Conservation (phyloP, 192 early-diverging fungal genomes). For the Allomyces arbusculus region DNA sequence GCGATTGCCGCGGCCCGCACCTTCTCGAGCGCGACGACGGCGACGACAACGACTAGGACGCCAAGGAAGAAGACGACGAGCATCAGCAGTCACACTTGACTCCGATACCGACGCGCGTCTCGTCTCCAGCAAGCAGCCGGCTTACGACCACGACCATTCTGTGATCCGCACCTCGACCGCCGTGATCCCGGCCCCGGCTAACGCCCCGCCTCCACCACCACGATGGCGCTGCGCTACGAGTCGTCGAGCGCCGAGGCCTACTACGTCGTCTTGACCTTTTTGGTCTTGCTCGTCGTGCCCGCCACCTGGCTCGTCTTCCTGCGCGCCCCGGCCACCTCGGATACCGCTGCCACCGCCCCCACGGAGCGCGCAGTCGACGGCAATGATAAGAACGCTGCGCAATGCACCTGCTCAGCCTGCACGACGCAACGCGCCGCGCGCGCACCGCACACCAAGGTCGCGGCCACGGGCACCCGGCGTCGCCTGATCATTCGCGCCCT, state of each 20-base stretch:
- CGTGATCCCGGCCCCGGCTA: too few relatives aligned
- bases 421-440: not conserved
- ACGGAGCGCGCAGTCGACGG: not conserved
- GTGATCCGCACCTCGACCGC: too few relatives aligned
- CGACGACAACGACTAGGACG: too few relatives aligned
- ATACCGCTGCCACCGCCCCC: not conserved
- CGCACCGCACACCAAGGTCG: not conserved
- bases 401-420: not conserved
- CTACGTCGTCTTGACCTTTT: not conserved
- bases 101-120: too few relatives aligned
- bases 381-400: not conserved
- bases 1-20: too few relatives aligned
- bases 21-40: too few relatives aligned
- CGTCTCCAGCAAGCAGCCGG: too few relatives aligned
- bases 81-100: too few relatives aligned
- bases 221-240: not conserved
- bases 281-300: not conserved
- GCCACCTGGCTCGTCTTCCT: not conserved
- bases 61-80: too few relatives aligned
- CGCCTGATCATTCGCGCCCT: not conserved
- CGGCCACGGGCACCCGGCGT: not conserved
- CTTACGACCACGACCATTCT: too few relatives aligned
- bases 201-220: not conserved
- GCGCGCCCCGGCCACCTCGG: not conserved
- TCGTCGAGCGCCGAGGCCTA: not conserved